Evolutionary conservation across 208 protist genomes (phyloP), one percentile per base, ranked within the genome.

Genomic region (Trypanosoma mega): DNA sequence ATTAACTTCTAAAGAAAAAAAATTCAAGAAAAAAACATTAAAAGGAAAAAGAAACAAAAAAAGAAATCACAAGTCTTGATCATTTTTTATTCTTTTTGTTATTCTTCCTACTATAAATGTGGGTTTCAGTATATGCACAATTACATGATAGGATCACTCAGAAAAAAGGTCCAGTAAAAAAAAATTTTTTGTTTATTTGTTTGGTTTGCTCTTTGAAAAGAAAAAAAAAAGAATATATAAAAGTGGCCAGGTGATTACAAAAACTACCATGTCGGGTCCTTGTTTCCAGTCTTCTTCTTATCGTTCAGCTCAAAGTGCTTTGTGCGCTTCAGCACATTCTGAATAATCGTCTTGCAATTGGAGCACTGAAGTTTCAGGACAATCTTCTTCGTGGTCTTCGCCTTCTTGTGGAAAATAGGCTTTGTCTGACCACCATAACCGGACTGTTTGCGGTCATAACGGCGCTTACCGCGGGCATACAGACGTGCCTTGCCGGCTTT

Each of bases 391-490:
- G 98, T 99, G 27, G 98, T 99, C 90, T 99, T 99, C 47, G 98
- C 97, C 96, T 99, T 99, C 92, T 99, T 99, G 84, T 99, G 96
- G 92, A 99, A 99, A 72, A 99, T 96, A 46, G 98, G 99, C 97
- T 99, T 99, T 76, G 98, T 99, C 94, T 99, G 99, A 87, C 99
- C 99, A 97, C 99, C 99, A 80, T 99, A 99, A 87, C 99, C 99
- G 45, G 82, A 86, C 97, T 99, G 98, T 83, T 99, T 99, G 60
- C 97, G 85, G 80, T 99, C 98, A 88, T 99, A 99, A 91, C 98
- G 97, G 63, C 98, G 88, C 92, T 99, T 99, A 87, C 98, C 99
- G 79, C 99, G 97, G 26, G 97, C 98, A 61, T 92, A 98, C 43
- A 99, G 74, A 52, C 93, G 97, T 62, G 97, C 98, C 88, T 99